Evolutionary conservation across 192 early-diverging fungal genomes (phyloP), one percentile per base, ranked within the genome.

Genomic region (Kickxella alabastrina): DNA sequence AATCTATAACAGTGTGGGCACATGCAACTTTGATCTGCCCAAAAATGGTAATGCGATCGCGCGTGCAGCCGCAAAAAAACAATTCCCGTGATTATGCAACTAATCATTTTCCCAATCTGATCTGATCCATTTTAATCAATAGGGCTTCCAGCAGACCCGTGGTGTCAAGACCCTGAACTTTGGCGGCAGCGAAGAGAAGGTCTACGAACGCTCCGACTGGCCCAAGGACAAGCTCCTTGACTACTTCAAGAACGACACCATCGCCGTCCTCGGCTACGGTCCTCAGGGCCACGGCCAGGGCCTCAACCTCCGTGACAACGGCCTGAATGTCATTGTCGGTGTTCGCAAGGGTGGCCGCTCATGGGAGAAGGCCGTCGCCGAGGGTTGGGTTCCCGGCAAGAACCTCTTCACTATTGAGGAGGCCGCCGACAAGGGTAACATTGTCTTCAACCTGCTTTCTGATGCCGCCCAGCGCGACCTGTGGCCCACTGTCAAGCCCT

Each of bases 381-480:
- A 95, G 78, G 95, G 93, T 48, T 98, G 93, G 92, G 85, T 93
- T 36, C 89, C 91, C 15, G 92, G 91, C 62, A 88, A 98, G 85
- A 91, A 83, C 59, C 85, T 98, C 56, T 98, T 98, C 81, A 68
- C 86, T 50, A 91, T 98, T 54, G 82, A 87, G 55, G 90, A 93
- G 74, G 95, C 95, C 18, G 80, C 84, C 47, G 71, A 92, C 53
- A 90, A 91, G 80, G 95, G 90, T 48, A 84, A 86, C 48, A 80
- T 98, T 67, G 82, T 98, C 68, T 85, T 93, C 84, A 91, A 93
- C 84, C 80, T 98, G 64, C 81, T 98, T 1, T 95, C 93, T 1
- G 95, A 98, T 79, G 95, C 95, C 34, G 90, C 85, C 41, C 95
- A 98, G 80, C 91, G 83, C 79, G 88, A 88, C 52, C 80, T 86